Conservation (phyloP, 1,139 yeast genomes). For the Nakaseomyces uthaithaninus region DNA sequence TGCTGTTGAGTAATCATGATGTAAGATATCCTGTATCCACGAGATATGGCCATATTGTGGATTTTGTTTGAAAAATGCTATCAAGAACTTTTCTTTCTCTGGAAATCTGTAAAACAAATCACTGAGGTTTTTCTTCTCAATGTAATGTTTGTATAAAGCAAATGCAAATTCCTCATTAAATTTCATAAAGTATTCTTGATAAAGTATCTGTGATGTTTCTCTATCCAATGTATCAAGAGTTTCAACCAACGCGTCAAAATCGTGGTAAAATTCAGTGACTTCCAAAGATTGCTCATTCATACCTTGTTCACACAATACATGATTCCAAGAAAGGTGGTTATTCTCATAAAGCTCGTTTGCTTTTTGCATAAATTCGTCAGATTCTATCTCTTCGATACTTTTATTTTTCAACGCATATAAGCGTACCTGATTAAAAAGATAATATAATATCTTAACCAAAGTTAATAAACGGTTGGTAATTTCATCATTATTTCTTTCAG, state of each 20-base stretch:
- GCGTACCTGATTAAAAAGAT: slow-evolving; percentile 30
- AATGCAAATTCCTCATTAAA: slow-evolving; percentile 67
- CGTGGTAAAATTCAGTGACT: slow-evolving; percentile 61
- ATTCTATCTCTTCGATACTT: slow-evolving; percentile 9
- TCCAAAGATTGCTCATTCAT: slow-evolving; percentile 47
- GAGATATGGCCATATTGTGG: slow-evolving; percentile 49
- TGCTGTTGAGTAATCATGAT: slow-evolving; percentile 45
- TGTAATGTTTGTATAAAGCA: slow-evolving; percentile 52
- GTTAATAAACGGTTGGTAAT: slow-evolving; percentile 20
- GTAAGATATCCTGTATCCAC: slow-evolving; percentile 65
- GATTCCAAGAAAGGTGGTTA: slow-evolving; percentile 44
- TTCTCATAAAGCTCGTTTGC: slow-evolving; percentile 19
- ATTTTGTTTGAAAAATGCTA: slow-evolving; percentile 44
- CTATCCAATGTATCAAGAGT: slow-evolving; percentile 50
- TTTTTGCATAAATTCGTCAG: slow-evolving; percentile 4
- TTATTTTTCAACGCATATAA: slow-evolving; percentile 27
- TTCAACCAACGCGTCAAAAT: slow-evolving; percentile 57
- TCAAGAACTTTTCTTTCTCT: slow-evolving; percentile 43
- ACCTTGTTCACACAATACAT: slow-evolving; percentile 41
- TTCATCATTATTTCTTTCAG: slow-evolving; percentile 13
- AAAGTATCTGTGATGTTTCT: slow-evolving; percentile 35
- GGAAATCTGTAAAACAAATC: slow-evolving; percentile 51
- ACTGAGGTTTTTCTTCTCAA: slow-evolving; percentile 46
- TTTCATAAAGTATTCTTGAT: slow-evolving; percentile 48
- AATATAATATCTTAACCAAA: slow-evolving; percentile 33